Percentiles rank a stretch among this genome's conserved stretches.
Conservation (phyloP, 345 rosid genomes). For the Populus euphratica region DNA sequence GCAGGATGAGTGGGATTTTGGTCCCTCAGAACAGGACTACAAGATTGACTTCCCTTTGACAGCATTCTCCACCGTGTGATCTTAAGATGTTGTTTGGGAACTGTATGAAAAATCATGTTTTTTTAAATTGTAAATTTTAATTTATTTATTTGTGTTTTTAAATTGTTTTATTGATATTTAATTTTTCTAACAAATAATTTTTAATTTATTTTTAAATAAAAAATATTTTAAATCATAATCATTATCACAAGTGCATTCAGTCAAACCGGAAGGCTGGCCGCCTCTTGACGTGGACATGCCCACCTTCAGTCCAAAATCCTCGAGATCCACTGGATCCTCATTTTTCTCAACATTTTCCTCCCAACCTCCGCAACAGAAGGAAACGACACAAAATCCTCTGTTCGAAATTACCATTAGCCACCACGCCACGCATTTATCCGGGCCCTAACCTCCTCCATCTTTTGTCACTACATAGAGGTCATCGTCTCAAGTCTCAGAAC, state of each 20-base stretch:
- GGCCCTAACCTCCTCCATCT: neutral
- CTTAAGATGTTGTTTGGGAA: neutral
- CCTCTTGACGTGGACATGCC: constrained; percentile 8
- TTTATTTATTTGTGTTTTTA: too few species aligned
- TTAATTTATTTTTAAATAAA: too few species aligned
- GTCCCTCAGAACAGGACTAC: constrained; percentile 8
- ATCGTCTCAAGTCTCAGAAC: neutral
- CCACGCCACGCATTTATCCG: neutral
- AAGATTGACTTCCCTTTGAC: constrained; percentile 31
- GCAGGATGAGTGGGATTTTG: constrained; percentile 36
- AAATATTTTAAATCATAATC: too few species aligned
- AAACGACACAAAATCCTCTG: constrained; percentile 2
- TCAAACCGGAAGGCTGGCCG: neutral
- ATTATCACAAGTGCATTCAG: fast-evolving
- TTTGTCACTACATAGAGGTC: neutral
- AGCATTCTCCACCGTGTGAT: constrained; percentile 25
- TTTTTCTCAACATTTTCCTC: neutral
- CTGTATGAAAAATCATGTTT: too few species aligned
- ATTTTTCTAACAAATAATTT: too few species aligned
- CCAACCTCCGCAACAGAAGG: neutral
- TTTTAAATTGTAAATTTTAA: too few species aligned
- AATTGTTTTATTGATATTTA: too few species aligned
- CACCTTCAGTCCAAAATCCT: constrained; percentile 2
- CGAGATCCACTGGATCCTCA: constrained; percentile 5
- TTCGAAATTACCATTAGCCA: neutral